A percentile compares a stretch with the other conserved stretches of the same genome.
Conservation (phyloP, 768 basidiomycete genomes). For the Boletellus ananiceps region DNA sequence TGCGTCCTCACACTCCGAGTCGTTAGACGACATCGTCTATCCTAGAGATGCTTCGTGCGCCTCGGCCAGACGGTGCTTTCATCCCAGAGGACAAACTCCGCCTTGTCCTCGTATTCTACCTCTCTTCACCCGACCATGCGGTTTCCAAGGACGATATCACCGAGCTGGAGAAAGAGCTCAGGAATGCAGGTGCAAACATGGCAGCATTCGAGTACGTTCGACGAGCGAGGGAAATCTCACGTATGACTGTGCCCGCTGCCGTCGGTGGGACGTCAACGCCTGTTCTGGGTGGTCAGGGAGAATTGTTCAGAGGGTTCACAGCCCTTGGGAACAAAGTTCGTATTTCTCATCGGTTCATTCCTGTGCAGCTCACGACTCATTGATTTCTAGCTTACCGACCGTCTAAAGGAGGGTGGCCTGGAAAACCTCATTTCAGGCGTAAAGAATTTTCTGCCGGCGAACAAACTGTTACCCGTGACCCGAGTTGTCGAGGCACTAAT, state of each 20-base stretch:
- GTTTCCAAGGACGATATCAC: slow-evolving; percentile 83
- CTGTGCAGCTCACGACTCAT: not conserved
- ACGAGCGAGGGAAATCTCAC: slow-evolving; percentile 83
- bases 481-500: slow-evolving; percentile 93
- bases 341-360: not conserved
- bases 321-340: slow-evolving; percentile 83
- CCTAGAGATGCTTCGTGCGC: slow-evolving; percentile 79
- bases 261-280: slow-evolving; percentile 62
- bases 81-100: slow-evolving; percentile 85
- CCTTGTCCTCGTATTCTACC: slow-evolving; percentile 91
- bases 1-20: not conserved
- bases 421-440: slow-evolving; percentile 97
- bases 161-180: slow-evolving; percentile 86
- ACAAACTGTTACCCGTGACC: slow-evolving; percentile 89
- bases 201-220: slow-evolving; percentile 91
- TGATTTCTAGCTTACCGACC: slow-evolving; percentile 71
- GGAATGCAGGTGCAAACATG: slow-evolving; percentile 73
- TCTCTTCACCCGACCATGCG: slow-evolving; percentile 77
- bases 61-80: slow-evolving; percentile 60
- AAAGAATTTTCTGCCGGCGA: slow-evolving; percentile 94
- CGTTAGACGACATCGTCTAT: slow-evolving; percentile 69
- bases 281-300: slow-evolving; percentile 66
- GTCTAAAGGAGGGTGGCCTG: slow-evolving; percentile 91
- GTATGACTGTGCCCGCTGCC: slow-evolving; percentile 78
- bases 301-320: slow-evolving; percentile 92